Evolutionary conservation across 352 stramenopile genomes (phyloP), one percentile per base, ranked within the genome.

Genomic region (Phytophthora vignae): DNA sequence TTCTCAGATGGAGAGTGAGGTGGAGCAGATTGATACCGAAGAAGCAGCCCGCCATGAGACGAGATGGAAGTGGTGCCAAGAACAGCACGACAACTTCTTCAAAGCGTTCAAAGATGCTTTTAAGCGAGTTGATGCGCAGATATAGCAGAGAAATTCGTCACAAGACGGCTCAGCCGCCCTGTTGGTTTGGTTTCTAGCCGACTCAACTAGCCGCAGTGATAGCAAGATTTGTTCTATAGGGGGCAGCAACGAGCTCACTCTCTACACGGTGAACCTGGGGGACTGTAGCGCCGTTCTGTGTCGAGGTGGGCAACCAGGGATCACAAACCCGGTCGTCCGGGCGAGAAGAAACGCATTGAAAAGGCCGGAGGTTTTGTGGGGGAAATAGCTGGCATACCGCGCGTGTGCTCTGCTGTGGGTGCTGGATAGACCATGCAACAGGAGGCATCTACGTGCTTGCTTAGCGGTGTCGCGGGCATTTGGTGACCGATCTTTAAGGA

Each of bases 221-320:
- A 4, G 6, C n/a, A 55, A 22, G 25, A 29, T 29, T 2, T 4
- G 4, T 29, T 1, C 25, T 19, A 25, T 14, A 5, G 25, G 38
- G 12, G 38, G 6, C 38, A n/a, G 38, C 38, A 44, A 6, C 38
- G 38, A 44, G 50, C 33, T 9, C 27, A 27, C 29, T 7, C 83
- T 89, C 12, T 93, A 90, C 59, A 77, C 70, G 2, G 63, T 77
- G 4, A 95, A 94, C 31, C 55, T 90, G 2, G 87, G 88, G 25
- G 83, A 94, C 48, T 92, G 77, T 10, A 82, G 88, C 42, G 87
- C 81, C 0, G 72, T 95, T 15, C 71, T 94, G 42, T 90, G 75
- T 67, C 73, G 84, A 29, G 67, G 66, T 12, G 76, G 78, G 0
- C 46, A 64, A 87, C 82, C 14, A 76, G 44, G 54, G 85, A 94